These are phyloP conservation scores for Escovopsis sp. DNA, from an alignment of 2,329 filamentous ascomycete species.

Conservation along the genomic window DNA sequence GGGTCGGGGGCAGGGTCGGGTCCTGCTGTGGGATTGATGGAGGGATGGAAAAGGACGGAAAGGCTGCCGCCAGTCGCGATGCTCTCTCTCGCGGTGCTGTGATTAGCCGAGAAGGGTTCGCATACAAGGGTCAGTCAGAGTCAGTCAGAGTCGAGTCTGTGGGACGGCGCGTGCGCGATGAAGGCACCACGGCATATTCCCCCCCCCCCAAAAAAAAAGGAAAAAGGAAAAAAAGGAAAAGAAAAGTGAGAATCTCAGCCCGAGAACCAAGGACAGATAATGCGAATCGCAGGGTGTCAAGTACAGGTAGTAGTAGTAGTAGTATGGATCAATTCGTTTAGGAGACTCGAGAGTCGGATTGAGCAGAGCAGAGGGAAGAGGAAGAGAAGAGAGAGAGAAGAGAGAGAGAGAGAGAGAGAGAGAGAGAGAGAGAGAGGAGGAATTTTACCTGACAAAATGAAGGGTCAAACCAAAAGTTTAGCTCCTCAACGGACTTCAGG, in stretches of 20 bases:
- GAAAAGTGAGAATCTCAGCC: not conserved
- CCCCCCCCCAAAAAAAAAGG: not conserved
- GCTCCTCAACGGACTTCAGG: too few relatives aligned
- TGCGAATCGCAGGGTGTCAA: not conserved
- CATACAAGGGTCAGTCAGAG: slow-evolving; percentile 2
- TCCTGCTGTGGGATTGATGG: too few relatives aligned
- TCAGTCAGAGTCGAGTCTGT: not conserved
- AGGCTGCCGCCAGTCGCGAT: too few relatives aligned
- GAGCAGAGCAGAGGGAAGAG: not conserved
- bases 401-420: not conserved
- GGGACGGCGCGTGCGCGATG: not conserved
- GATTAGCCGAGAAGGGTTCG: not conserved
- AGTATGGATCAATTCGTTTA: not conserved
- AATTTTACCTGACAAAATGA: not conserved
- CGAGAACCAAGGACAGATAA: not conserved
- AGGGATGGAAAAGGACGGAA: too few relatives aligned
- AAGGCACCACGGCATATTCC: not conserved
- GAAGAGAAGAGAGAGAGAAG: slow-evolving; percentile 3
- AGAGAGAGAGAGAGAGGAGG: not conserved
- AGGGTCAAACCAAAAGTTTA: too few relatives aligned
- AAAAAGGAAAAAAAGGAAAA: not conserved
- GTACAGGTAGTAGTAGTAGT: not conserved
- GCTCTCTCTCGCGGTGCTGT: too few relatives aligned
- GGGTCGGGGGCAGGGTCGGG: not conserved
- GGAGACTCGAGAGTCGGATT: not conserved